These are phyloP conservation scores for Juglanconis oblonga DNA, from an alignment of 2,329 filamentous ascomycete species.

Conservation along the genomic window DNA sequence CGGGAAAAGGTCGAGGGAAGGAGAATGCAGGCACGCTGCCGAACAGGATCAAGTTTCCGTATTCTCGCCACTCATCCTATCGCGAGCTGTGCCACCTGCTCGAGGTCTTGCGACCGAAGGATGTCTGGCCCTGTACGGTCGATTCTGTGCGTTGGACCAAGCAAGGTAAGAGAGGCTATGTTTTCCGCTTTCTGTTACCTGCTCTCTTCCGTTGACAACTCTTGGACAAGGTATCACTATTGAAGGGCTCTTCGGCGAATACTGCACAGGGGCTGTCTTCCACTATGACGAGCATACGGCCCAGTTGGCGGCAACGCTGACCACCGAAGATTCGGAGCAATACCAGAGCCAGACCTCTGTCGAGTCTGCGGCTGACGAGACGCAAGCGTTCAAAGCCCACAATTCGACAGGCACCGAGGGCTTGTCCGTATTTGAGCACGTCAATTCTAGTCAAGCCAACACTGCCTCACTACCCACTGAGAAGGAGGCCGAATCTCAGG, in stretches of 20 bases:
- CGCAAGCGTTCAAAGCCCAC: neutral
- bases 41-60: conserved; percentile 64
- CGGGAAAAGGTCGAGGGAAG: neutral
- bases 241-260: conserved; percentile 64
- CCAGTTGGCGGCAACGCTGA: conserved; percentile 19
- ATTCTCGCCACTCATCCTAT: conserved; percentile 87
- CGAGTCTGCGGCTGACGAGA: conserved; percentile 1
- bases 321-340: neutral
- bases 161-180: conserved; percentile 33
- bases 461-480: neutral
- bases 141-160: conserved; percentile 60
- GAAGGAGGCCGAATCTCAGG: neutral
- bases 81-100: conserved; percentile 73
- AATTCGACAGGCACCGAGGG: neutral
- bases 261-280: conserved; percentile 62
- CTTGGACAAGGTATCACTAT: conserved; percentile 53
- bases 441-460: neutral
- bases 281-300: conserved; percentile 63
- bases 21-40: conserved; percentile 30
- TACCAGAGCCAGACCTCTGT: conserved; percentile 7
- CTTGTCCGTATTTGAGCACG: neutral
- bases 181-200: neutral
- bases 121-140: conserved; percentile 81
- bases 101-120: conserved; percentile 63
- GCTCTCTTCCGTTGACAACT: neutral